Conservation (phyloP, 768 basidiomycete genomes). For the Leucogyrophana mollusca region DNA sequence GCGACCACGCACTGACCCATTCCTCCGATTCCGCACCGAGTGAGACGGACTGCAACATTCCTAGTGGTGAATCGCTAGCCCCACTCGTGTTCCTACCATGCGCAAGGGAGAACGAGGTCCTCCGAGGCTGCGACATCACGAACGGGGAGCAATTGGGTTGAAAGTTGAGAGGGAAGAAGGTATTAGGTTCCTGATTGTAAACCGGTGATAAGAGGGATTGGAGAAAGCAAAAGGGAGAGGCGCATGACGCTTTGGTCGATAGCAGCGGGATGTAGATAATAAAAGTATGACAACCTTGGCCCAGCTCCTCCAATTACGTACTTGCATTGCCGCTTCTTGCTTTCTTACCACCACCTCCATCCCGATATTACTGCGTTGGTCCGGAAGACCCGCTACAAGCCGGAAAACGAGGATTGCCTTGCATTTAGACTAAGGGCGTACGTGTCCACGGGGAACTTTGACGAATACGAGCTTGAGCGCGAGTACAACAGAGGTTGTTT, state of each 20-base stretch:
- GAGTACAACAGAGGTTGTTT: too few relatives aligned
- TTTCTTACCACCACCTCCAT: conserved; percentile 6
- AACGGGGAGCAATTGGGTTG: conserved; percentile 1
- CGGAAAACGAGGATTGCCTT: too few relatives aligned
- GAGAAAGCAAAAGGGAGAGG: conserved; percentile 1
- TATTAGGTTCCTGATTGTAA: conserved; percentile 4
- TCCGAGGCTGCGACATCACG: conserved; percentile 9
- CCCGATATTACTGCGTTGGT: conserved; percentile 24
- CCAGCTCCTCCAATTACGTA: background rate
- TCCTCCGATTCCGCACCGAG: conserved; percentile 37
- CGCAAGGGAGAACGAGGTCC: conserved; percentile 16
- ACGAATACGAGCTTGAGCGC: too few relatives aligned
- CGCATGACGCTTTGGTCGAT: conserved; percentile 16
- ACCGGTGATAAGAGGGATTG: conserved; percentile 3
- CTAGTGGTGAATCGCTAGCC: conserved; percentile 16
- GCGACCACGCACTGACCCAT: conserved; percentile 62
- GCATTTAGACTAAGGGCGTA: too few relatives aligned
- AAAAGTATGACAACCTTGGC: background rate
- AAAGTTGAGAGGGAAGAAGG: conserved; percentile 1
- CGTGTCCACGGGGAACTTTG: too few relatives aligned
- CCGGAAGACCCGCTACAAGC: conserved; percentile 21
- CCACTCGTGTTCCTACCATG: conserved; percentile 4
- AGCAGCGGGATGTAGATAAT: background rate
- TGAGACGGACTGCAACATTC: conserved; percentile 8
- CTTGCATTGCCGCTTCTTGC: background rate